These are phyloP conservation scores for Croton laevigatus DNA, from an alignment of 441 rosid genomes.

Conservation along the genomic window DNA sequence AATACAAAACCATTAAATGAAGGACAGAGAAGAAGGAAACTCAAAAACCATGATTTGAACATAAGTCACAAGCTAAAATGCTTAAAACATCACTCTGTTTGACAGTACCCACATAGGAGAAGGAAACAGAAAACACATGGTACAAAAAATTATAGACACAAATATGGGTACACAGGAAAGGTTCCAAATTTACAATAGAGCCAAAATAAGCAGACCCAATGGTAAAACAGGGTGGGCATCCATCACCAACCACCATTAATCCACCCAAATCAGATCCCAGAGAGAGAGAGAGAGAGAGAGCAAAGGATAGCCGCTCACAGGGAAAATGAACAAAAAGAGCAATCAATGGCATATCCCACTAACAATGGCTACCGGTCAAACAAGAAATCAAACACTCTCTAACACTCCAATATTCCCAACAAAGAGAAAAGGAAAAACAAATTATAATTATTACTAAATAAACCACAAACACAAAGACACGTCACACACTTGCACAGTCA, in stretches of 20 bases:
- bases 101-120: background rate
- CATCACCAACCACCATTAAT: constrained; percentile 46
- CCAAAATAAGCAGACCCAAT: constrained; percentile 24
- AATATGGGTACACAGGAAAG: constrained; percentile 18
- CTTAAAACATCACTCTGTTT: background rate
- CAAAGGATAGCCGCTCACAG: constrained; percentile 33
- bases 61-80: constrained; percentile 3
- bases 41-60: background rate
- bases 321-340: constrained; percentile 26
- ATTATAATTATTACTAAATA: background rate
- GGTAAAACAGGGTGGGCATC: constrained; percentile 43
- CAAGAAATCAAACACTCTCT: constrained; percentile 34
- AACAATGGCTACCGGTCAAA: constrained; percentile 44
- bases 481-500: constrained; percentile 18
- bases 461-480: constrained; percentile 11
- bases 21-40: background rate
- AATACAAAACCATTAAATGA: background rate
- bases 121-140: background rate
- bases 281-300: constrained; percentile 15
- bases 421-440: background rate
- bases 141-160: constrained; percentile 6
- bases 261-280: constrained; percentile 45
- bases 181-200: constrained; percentile 25
- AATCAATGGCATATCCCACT: constrained; percentile 53
- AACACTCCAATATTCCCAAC: background rate